Evolutionary conservation across 2,329 filamentous ascomycete species (phyloP).

Genomic region (Clarireedia homoeocarpa): DNA sequence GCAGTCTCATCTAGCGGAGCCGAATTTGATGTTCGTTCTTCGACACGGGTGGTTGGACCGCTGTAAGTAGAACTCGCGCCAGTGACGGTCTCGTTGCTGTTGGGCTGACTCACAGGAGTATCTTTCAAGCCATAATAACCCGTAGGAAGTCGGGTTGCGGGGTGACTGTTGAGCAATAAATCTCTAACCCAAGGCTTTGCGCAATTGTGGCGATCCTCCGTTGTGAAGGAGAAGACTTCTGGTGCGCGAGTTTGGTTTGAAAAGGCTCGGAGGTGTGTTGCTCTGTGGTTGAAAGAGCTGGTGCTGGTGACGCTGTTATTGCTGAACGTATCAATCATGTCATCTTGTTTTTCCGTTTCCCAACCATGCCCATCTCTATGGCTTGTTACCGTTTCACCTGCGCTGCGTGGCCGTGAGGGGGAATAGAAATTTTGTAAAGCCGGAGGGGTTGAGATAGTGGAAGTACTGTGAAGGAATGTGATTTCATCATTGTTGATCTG

Average conservation of each 20-base stretch:
- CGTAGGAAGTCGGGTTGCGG: conserved; percentile 14
- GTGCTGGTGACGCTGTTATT: conserved; percentile 17
- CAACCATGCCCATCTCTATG: conserved; percentile 30
- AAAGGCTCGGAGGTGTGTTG: conserved; percentile 8
- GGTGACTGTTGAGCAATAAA: conserved; percentile 20
- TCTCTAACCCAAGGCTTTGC: conserved; percentile 23
- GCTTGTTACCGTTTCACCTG: conserved; percentile 28
- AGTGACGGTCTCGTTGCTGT: conserved; percentile 18
- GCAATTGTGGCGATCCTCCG: not conserved
- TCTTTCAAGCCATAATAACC: not conserved
- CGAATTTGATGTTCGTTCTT: conserved; percentile 7
- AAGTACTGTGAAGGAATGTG: conserved; percentile 19
- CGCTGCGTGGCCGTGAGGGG: conserved; percentile 26
- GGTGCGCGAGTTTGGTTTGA: conserved; percentile 10
- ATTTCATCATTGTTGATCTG: conserved; percentile 12
- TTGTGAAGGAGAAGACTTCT: conserved; percentile 21
- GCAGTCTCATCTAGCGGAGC: conserved; percentile 7
- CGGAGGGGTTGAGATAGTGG: conserved; percentile 13
- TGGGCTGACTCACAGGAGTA: conserved; percentile 14
- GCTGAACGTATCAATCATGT: conserved; percentile 23
- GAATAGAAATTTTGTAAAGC: conserved; percentile 15
- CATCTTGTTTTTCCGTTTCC: conserved; percentile 26
- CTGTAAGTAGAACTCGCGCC: not conserved
- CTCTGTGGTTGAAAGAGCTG: conserved; percentile 16
- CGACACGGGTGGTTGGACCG: not conserved